Evolutionary conservation across 352 stramenopile species (phyloP).

Genomic region (Globisporangium mamillatum): DNA sequence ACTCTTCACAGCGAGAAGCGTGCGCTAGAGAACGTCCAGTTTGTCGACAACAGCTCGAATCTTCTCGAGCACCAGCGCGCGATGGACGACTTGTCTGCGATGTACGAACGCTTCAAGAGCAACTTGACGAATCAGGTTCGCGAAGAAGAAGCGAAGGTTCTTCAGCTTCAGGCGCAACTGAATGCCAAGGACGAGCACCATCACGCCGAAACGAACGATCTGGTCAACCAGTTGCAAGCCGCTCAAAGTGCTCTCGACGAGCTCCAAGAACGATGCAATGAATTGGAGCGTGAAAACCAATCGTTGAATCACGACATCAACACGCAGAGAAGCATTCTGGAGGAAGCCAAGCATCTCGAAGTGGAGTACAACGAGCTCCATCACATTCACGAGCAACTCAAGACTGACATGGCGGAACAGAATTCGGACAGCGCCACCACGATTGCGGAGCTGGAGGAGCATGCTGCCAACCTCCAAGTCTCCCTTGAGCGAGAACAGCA

Average conservation of each 20-base stretch:
- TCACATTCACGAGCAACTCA: constrained; percentile 34
- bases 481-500: constrained; percentile 55
- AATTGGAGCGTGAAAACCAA: constrained; percentile 53
- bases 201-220: constrained; percentile 23
- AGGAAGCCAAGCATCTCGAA: constrained; percentile 25
- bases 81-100: constrained; percentile 30
- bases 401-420: constrained; percentile 26
- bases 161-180: constrained; percentile 33
- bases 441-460: constrained; percentile 40
- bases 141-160: constrained; percentile 41
- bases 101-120: constrained; percentile 38
- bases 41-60: constrained; percentile 16
- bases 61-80: constrained; percentile 23
- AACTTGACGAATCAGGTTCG: constrained; percentile 39
- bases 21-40: constrained; percentile 26
- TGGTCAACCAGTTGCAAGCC: constrained; percentile 30
- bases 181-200: constrained; percentile 29
- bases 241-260: constrained; percentile 20
- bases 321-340: constrained; percentile 10
- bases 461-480: constrained; percentile 56
- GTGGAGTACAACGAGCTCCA: constrained; percentile 30
- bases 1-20: constrained; percentile 39
- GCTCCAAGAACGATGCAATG: constrained; percentile 24
- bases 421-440: constrained; percentile 33
- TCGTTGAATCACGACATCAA: constrained; percentile 29